Base-by-base conservation (phyloP, 768 basidiomycete genomes). In the Boletus rubroflammeus region DNA sequence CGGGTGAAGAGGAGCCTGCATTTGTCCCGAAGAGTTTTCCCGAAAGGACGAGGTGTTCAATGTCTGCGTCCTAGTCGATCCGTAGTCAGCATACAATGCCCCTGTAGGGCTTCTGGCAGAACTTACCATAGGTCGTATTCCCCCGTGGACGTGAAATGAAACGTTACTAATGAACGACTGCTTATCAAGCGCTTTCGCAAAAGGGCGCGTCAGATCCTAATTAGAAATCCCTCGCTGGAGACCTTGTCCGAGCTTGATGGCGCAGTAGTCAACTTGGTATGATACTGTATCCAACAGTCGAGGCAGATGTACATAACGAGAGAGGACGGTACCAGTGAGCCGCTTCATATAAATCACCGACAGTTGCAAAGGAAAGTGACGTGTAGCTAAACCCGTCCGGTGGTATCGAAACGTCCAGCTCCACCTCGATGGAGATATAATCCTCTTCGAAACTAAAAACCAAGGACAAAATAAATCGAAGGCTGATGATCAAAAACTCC, bases 21-120 rank as follows among this genome's bases (percentile, higher is more conserved):
- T 67, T 57, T 5, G 78, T 76, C 39, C 78, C 79, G 71, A 91
- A 91, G 36, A 92, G 78, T 59, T 83, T 82, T 38, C 90, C 90
- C 14, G 90, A 91, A 39, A 90, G 82, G 42, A 89, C 82, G 29
- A 88, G 76, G 48, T 83, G 80, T 65, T 90, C 88, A 48, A 90
- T 78, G 63, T 85, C 77, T 2, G 72, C 75, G 48, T 74, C 61
- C 72, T 73, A 32, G 38, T 31, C 17, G 47, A 53, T 17, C 19
- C 13, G 23, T 45, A 13, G 46, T 67, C 32, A 57, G 47, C 3
- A 25, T 38, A 21, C 13, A 32, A 40, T 8, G 5, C 31, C 14
- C 15, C 0, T 19, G 31, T 34, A 28, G 21, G 35, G 17, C 19
- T 5, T 39, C 19, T 17, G 15, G 23, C 15, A 26, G 2, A 41